Conservation (phyloP, 805 yeast species). For the Sugiyamaella chiloensis region DNA sequence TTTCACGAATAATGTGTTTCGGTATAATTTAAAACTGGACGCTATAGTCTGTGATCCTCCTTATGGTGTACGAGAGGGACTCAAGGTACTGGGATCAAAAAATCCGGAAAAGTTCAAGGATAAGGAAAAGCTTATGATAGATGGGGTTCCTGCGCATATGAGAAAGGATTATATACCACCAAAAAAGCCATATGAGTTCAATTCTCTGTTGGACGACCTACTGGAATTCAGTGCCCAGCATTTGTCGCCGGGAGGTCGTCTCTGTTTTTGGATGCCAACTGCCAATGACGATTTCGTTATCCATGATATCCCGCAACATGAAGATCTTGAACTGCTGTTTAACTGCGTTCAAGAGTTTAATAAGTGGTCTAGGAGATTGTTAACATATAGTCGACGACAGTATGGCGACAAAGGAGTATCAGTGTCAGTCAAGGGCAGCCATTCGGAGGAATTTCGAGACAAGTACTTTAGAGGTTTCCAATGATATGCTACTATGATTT, state of each 20-base stretch:
- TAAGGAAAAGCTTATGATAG: slow-evolving; percentile 67
- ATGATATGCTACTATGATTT: not conserved
- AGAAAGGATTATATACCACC: slow-evolving; percentile 87
- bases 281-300: slow-evolving; percentile 75
- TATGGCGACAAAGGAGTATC: slow-evolving; percentile 40
- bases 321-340: slow-evolving; percentile 63
- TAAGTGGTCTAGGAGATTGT: slow-evolving; percentile 86
- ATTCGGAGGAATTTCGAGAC: slow-evolving; percentile 63
- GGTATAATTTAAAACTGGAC: slow-evolving; percentile 62
- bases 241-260: slow-evolving; percentile 70
- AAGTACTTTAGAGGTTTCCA: slow-evolving; percentile 68
- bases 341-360: slow-evolving; percentile 84
- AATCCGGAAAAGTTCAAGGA: slow-evolving; percentile 66
- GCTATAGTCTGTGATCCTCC: slow-evolving; percentile 95
- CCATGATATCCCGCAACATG: slow-evolving; percentile 75
- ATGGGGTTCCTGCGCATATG: slow-evolving; percentile 73
- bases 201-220: slow-evolving; percentile 72
- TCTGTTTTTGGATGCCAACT: slow-evolving; percentile 97
- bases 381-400: slow-evolving; percentile 69
- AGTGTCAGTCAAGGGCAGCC: slow-evolving; percentile 46
- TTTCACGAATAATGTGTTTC: slow-evolving; percentile 84
- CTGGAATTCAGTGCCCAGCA: slow-evolving; percentile 68
- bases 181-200: slow-evolving; percentile 83
- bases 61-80: slow-evolving; percentile 93
- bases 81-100: slow-evolving; percentile 86